Base-by-base conservation (phyloP, 2,329 filamentous ascomycete species). In the Chaetomium strumarium region DNA sequence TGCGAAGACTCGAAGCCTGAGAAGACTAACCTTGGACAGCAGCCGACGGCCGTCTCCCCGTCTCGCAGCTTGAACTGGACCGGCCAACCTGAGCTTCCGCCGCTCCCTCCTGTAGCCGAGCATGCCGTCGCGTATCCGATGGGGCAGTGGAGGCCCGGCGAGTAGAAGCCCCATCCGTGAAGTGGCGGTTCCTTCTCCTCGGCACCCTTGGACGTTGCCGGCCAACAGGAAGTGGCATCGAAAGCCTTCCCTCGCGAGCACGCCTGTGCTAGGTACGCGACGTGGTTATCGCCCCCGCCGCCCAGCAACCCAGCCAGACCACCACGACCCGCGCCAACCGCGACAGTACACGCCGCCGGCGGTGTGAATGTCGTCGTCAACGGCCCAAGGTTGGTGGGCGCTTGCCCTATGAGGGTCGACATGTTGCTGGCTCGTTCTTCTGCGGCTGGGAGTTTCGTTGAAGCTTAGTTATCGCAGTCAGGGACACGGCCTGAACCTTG, bases 11-110 rank as follows among this genome's bases (percentile, higher is more conserved):
- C 13, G 13, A n/a, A 14, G 24, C 19, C 8, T 5, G 8, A 12
- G 33, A 34, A 14, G 16, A 51, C 58, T 55, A 36, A 65, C 62
- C 55, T 62, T 31, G 60, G 63, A 51, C 62, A 65, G 37, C 62
- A 65, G 8, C 62, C 63, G 8, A 62, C 58, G 11, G 63, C 63
- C 11, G 62, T 65, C 53, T 65, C 63, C 1, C 57, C 58, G 10
- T 55, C 57, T 2, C 46, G 40, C 12, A 63, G 54, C 24, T 45
- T 47, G 55, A 63, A 64, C 57, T 64, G 62, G 39, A 64, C 56
- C 24, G 55, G 55, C 60, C 60, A 64, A 5, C 47, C 60, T 5
- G 59, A 57, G 13, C 37, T 29, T 14, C 57, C 60, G 11, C 55
- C 56, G 19, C 52, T 58, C 6, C 59, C 60, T 16, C 57, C 61